Conservation (phyloP, 495 filamentous ascomycete species). For the Lasiosphaeriaceae sp. region DNA sequence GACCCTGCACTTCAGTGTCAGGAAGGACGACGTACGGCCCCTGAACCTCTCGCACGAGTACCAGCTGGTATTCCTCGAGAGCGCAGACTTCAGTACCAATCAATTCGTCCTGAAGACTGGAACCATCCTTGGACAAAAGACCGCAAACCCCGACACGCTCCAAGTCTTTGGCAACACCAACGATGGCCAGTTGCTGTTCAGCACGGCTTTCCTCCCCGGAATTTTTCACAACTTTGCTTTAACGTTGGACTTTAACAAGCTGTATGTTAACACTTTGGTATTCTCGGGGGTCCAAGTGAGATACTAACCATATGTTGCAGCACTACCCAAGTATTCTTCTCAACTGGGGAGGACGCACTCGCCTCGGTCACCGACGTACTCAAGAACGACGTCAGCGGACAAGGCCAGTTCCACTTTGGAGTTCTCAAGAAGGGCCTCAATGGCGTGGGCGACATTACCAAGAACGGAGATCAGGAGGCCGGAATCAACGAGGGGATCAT, state of each 20-base stretch:
- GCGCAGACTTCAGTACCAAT: constrained; percentile 43
- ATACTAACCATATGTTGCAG: constrained; percentile 13
- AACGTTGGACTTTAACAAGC: constrained; percentile 38
- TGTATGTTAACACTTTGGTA: constrained; percentile 20
- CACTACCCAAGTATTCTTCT: constrained; percentile 41
- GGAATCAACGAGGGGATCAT: constrained; percentile 44
- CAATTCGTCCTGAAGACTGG: constrained; percentile 49
- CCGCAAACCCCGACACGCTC: constrained; percentile 31
- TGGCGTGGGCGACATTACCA: constrained; percentile 32
- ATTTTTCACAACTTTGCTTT: constrained; percentile 47
- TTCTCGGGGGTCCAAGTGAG: neutral
- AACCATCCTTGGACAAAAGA: constrained; percentile 31
- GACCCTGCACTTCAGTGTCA: constrained; percentile 47
- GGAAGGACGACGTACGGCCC: constrained; percentile 35
- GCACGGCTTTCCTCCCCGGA: constrained; percentile 29
- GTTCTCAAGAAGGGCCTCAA: constrained; percentile 41
- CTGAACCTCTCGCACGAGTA: constrained; percentile 50
- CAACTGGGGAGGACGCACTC: constrained; percentile 27
- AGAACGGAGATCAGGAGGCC: constrained; percentile 36
- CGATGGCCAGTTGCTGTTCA: constrained; percentile 33
- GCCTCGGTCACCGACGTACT: constrained; percentile 27
- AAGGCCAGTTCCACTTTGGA: constrained; percentile 47
- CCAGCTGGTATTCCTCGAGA: constrained; percentile 47
- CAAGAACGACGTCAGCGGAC: constrained; percentile 39
- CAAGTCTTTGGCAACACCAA: constrained; percentile 38